phyloP scores from a whole-genome alignment of 768 basidiomycete species.

The Amanita subjunquillea region DNA sequence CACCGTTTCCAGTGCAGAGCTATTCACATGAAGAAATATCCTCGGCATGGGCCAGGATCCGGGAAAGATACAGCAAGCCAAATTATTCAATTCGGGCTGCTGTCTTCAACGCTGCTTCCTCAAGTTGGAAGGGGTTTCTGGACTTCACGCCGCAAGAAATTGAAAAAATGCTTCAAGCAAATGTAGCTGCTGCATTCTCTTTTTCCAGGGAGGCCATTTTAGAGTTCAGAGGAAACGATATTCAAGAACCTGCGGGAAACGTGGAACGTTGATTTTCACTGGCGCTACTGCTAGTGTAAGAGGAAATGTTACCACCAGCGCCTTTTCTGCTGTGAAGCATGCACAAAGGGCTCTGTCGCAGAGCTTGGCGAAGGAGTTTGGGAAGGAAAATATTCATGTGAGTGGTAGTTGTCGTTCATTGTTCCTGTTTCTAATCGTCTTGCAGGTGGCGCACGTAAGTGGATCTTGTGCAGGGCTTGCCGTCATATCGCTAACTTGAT shows the following conservation, averaged over 20 bases:
- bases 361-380: conserved; percentile 68
- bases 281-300: conserved; percentile 61
- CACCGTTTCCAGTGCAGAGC: conserved; percentile 40
- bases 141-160: conserved; percentile 51
- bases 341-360: conserved; percentile 56
- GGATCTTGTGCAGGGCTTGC: background rate
- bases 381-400: conserved; percentile 66
- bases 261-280: conserved; percentile 61
- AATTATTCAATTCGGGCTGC: conserved; percentile 46
- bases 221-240: conserved; percentile 46
- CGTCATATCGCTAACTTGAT: background rate
- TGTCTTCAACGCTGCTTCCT: conserved; percentile 51
- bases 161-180: conserved; percentile 37
- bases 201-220: conserved; percentile 54
- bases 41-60: conserved; percentile 36
- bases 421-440: background rate
- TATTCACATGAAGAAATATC: conserved; percentile 43
- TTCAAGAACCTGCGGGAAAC: conserved; percentile 38
- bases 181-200: conserved; percentile 48
- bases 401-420: conserved; percentile 4
- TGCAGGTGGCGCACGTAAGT: conserved; percentile 57
- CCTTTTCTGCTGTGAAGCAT: conserved; percentile 55
- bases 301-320: conserved; percentile 52
- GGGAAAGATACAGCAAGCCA: conserved; percentile 33
- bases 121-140: conserved; percentile 59